Base-by-base conservation (phyloP, 345 rosid genomes). In the Hirschfeldia incana region DNA sequence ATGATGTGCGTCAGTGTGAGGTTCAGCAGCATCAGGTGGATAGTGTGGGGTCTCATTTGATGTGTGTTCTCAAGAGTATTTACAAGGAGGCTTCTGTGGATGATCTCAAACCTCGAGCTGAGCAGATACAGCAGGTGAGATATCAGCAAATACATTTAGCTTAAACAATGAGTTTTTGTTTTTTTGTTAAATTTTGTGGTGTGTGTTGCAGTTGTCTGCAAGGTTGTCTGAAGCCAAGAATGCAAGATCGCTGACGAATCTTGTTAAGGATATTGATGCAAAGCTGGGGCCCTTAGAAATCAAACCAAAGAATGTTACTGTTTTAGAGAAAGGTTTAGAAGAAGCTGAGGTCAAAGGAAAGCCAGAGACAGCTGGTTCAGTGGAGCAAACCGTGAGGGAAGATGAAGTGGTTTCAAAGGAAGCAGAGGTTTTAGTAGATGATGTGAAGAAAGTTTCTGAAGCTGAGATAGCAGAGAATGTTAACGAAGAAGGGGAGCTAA, bases 201-300 rank as follows among this genome's bases (percentile, higher is more conserved):
- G 8, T 74, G 68, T 29, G 3, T 72, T 62, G 79, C 89, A 94
- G 97, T 76, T 85, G 69, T 86, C 89, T 32, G 76, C 74, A 0
- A 76, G 79, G 75, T 75, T 91, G 33, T 84, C 79, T 12, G 84
- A 51, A 66, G 85, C 89, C 11, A 69, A 78, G 67, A 87, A 87
- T 75, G 85, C 85, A 62, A 90, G 94, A 71, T 68, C 92, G 55
- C 75, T 94, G 36, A 86, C 87, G 5, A 68, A 66, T 26, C 85
- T 74, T 12, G 84, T 92, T 70, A 94, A 86, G 86, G 87, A 87
- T 74, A 75, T 85, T 71, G 98, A 92, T 73, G 89, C 89, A 75
- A 85, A 85, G 85, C 86, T 90, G 73, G 91, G 88, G 73, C 89
- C 93, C 29, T 37, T 88, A 57, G 82, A 83, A 75, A 78, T 80